Evolutionary conservation across 2,329 filamentous ascomycete genomes (phyloP).

Genomic region (Cytospora paraplurivora): DNA sequence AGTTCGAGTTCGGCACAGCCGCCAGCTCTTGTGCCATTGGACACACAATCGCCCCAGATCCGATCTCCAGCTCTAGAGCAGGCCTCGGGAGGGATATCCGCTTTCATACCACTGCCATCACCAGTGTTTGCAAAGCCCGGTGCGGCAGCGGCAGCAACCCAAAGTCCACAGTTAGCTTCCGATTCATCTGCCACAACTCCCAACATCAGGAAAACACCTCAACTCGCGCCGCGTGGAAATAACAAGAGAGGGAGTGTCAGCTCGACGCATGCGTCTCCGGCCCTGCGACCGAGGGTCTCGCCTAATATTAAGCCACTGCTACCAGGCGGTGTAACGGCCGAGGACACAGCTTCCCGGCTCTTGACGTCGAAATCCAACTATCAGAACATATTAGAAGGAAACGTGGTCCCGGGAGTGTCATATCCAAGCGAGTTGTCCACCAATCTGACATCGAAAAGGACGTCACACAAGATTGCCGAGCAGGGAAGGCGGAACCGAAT

Average conservation of each 20-base stretch:
- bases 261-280: slow-evolving; percentile 81
- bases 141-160: slow-evolving; percentile 56
- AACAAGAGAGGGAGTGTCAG: slow-evolving; percentile 73
- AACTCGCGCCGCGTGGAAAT: slow-evolving; percentile 56
- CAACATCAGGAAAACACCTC: slow-evolving; percentile 56
- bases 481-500: slow-evolving; percentile 94
- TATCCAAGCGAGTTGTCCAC: slow-evolving; percentile 91
- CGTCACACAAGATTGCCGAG: slow-evolving; percentile 96
- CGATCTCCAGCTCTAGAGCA: slow-evolving; percentile 43
- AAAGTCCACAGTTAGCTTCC: slow-evolving; percentile 66
- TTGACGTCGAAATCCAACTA: slow-evolving; percentile 97
- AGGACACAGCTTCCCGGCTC: slow-evolving; percentile 69
- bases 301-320: slow-evolving; percentile 92
- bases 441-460: slow-evolving; percentile 93
- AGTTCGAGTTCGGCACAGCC: slow-evolving; percentile 47
- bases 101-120: slow-evolving; percentile 52
- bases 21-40: slow-evolving; percentile 51
- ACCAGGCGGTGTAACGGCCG: slow-evolving; percentile 59
- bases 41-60: slow-evolving; percentile 47
- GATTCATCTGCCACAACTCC: slow-evolving; percentile 45
- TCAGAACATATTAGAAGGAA: slow-evolving; percentile 94
- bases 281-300: slow-evolving; percentile 84
- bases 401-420: slow-evolving; percentile 82
- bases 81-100: slow-evolving; percentile 52
- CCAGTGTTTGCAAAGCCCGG: slow-evolving; percentile 47